These are phyloP conservation scores for Buddleja alternifolia DNA, from an alignment of 257 asterid species.

Conservation along the genomic window DNA sequence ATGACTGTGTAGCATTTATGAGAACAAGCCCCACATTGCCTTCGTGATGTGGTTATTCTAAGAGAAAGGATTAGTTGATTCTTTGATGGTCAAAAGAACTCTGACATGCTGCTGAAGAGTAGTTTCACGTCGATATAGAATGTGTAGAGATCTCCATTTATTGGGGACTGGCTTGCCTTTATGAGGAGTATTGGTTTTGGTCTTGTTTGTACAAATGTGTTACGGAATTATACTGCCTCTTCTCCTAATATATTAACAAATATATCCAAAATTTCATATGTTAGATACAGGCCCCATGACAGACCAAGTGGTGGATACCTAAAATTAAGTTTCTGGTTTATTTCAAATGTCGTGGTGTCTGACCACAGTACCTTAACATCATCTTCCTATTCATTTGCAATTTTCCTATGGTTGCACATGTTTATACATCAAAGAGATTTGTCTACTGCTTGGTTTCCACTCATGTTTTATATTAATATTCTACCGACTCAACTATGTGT, in stretches of 20 bases:
- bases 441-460: not conserved
- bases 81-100: too few relatives aligned
- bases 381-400: not conserved
- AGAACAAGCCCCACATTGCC: not conserved
- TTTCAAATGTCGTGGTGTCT: conserved; percentile 1
- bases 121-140: not conserved
- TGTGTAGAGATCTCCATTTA: too few relatives aligned
- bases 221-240: not conserved
- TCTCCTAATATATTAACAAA: not conserved
- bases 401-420: not conserved
- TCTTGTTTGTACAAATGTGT: too few relatives aligned
- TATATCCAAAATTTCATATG: not conserved
- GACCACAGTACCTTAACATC: not conserved
- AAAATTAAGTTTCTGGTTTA: not conserved
- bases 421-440: not conserved
- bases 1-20: not conserved
- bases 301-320: not conserved
- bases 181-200: not conserved
- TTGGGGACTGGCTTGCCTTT: not conserved
- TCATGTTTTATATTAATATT: not conserved
- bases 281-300: not conserved
- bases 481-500: not conserved
- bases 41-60: not conserved
- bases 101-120: not conserved
- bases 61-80: too few relatives aligned